Percentiles rank a stretch among this genome's conserved stretches.
These are phyloP conservation scores for Pichia californica DNA, from an alignment of 805 yeast species.

Conservation along the genomic window DNA sequence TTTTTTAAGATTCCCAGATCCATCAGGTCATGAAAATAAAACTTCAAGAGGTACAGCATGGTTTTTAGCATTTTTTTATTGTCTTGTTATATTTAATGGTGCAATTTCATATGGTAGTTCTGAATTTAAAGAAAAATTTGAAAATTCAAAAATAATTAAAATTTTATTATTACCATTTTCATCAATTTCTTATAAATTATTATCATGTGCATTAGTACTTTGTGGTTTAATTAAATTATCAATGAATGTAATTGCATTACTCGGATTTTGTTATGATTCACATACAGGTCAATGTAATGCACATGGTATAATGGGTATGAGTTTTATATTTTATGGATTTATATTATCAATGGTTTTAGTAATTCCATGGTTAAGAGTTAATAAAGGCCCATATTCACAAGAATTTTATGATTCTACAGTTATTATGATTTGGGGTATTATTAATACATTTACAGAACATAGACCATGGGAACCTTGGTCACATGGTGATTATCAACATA, in stretches of 20 bases:
- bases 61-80: slow-evolving; percentile 45
- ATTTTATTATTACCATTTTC: slow-evolving; percentile 33
- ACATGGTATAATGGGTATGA: slow-evolving; percentile 94
- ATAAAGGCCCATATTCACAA: slow-evolving; percentile 52
- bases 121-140: slow-evolving; percentile 10
- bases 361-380: slow-evolving; percentile 66
- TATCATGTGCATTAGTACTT: slow-evolving; percentile 41
- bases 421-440: slow-evolving; percentile 86
- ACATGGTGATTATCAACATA: slow-evolving; percentile 92
- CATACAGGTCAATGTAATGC: slow-evolving; percentile 96
- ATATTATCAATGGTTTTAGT: slow-evolving; percentile 59
- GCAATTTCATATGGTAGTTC: slow-evolving; percentile 37
- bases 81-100: slow-evolving; percentile 47
- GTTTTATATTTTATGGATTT: slow-evolving; percentile 77
- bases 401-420: slow-evolving; percentile 78
- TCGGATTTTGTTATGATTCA: slow-evolving; percentile 78
- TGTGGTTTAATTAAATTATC: slow-evolving; percentile 77
- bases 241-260: slow-evolving; percentile 74
- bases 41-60: slow-evolving; percentile 66
- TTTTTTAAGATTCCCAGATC: slow-evolving; percentile 57
- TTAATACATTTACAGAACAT: slow-evolving; percentile 94
- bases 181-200: slow-evolving; percentile 33
- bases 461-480: slow-evolving; percentile 87
- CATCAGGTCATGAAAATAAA: slow-evolving; percentile 57
- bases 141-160: slow-evolving; percentile 30